Evolutionary conservation across 2,329 filamentous ascomycete genomes (phyloP), one percentile per base, ranked within the genome.

Genomic region (Zalaria obscura): DNA sequence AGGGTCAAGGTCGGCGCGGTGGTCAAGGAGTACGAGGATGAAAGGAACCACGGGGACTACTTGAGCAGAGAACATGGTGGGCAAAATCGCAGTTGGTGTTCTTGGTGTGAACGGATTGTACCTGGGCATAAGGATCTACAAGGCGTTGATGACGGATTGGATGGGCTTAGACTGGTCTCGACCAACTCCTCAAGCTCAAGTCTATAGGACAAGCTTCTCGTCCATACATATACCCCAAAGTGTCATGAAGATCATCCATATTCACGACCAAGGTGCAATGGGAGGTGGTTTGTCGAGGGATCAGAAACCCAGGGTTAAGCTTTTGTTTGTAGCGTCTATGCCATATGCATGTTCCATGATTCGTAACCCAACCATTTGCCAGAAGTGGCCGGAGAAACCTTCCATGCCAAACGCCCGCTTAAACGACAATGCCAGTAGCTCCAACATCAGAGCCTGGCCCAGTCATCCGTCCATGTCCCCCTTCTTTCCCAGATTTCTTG

Each of bases 1-100:
- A 80, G 85, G 65, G 76, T 93, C 4, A 74, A 73, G 45, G 78
- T 95, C 0, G 89, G 88, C 1, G 83, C 81, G 4, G 85, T 81
- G 47, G 89, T 95, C 8, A 81, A 82, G 47, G 85, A 94, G 57
- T 87, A 80, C 64, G 82, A 84, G 48, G 85, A 89, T 55, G 85
- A 93, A 61, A 72, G 74, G 42, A 72, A 72, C 31, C 69, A 71
- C 5, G 76, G 76, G 4, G 69, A 72, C 43, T 80, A 82, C 49
- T 65, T 95, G 26, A 70, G 70, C 10, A 67, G 80, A 25, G 89
- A 96, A 61, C 72, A 79, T 41, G 67, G 67, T 9, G 83, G 84
- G 1, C 61, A 64, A 38, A 69, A 77, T 43, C 72, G 88, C 46
- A 87, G 83, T 56, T 94, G 86, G 85, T 96, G 88, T 60, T 85